phyloP scores from a whole-genome alignment of 257 asterid species.

The Penstemon eatonii region DNA sequence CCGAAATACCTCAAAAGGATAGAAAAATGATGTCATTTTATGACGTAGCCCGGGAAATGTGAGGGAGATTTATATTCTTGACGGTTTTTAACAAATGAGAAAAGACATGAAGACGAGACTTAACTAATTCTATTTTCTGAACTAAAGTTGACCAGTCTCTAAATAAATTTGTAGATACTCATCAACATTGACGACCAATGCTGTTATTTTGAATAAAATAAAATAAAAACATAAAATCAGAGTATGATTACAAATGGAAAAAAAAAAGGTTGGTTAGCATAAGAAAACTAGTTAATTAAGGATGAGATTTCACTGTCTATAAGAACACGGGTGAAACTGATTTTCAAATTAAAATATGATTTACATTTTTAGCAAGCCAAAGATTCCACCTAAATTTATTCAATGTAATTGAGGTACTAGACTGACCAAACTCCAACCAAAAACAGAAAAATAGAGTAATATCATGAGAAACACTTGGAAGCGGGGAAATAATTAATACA shows the following conservation, averaged over 20 bases:
- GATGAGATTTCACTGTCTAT: neutral
- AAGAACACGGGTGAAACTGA: neutral
- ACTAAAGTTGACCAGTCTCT: neutral
- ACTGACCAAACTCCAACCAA: conserved; percentile 11
- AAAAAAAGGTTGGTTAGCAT: neutral
- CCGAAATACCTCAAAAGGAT: conserved; percentile 9
- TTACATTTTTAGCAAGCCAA: conserved; percentile 10
- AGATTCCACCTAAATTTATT: conserved; percentile 16
- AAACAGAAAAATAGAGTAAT: neutral
- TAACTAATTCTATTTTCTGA: conserved; percentile 13
- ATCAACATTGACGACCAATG: neutral
- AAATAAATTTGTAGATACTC: neutral
- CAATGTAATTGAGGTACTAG: neutral
- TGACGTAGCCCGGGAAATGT: neutral
- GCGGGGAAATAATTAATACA: neutral
- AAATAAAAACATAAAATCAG: conserved; percentile 1
- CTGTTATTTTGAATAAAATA: neutral
- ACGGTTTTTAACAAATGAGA: neutral
- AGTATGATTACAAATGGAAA: neutral
- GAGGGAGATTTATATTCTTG: neutral
- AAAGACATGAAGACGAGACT: conserved; percentile 8
- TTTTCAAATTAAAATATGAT: neutral
- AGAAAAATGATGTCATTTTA: neutral
- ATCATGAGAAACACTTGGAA: neutral
- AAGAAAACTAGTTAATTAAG: neutral